phyloP scores from a whole-genome alignment of 306 rosid species.

The Gastrolobium villosum region DNA sequence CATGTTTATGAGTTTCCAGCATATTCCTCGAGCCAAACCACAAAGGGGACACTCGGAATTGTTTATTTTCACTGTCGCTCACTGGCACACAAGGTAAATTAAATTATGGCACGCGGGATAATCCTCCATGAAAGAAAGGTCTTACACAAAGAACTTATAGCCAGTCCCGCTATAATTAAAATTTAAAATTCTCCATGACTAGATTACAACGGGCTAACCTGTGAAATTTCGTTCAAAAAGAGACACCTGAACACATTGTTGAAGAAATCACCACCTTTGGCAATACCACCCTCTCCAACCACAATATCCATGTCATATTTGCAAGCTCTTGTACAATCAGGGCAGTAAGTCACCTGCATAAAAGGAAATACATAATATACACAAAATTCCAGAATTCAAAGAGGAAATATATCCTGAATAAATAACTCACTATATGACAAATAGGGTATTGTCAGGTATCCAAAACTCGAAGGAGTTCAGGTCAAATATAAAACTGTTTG shows the following conservation, averaged over 20 bases:
- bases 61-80: background rate
- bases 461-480: background rate
- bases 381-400: conserved; percentile 1
- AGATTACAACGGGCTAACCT: conserved; percentile 68
- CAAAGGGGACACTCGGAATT: conserved; percentile 17
- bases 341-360: conserved; percentile 93
- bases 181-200: background rate
- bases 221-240: conserved; percentile 77
- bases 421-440: conserved; percentile 4
- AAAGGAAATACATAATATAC: conserved; percentile 18
- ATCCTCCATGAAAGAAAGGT: conserved; percentile 5
- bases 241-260: conserved; percentile 85
- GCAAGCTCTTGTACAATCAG: conserved; percentile 95
- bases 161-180: background rate
- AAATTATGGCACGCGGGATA: background rate
- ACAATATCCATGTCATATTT: conserved; percentile 73
- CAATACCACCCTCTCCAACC: conserved; percentile 60
- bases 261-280: conserved; percentile 71
- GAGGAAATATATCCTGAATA: conserved; percentile 22
- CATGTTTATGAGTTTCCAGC: background rate
- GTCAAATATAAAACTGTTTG: conserved; percentile 14
- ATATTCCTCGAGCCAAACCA: background rate
- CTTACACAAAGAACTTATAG: background rate
- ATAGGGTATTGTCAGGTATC: background rate
- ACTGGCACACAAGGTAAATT: background rate